Conservation (phyloP, 371 early-diverging fungal species). For the Funneliformis caledonium region DNA sequence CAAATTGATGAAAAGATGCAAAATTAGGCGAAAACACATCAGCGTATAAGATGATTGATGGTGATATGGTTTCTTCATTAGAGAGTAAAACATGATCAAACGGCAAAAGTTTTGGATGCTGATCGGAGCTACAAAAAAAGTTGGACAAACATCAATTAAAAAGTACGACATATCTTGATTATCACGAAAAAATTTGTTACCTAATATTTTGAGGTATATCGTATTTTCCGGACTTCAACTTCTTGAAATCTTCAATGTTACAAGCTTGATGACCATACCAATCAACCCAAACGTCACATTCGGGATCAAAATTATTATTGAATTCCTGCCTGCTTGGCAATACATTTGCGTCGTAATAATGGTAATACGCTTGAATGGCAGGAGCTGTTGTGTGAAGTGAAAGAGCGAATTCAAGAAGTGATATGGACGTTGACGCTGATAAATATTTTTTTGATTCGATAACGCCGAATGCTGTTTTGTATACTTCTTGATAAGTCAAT, state of each 20-base stretch:
- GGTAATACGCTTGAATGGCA: slow-evolving; percentile 78
- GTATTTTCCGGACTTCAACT: slow-evolving; percentile 42
- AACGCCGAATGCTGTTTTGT: slow-evolving; percentile 27
- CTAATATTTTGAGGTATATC: not conserved
- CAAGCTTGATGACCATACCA: slow-evolving; percentile 71
- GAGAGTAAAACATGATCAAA: slow-evolving; percentile 55
- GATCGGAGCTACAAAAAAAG: slow-evolving; percentile 42
- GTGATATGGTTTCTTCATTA: slow-evolving; percentile 41
- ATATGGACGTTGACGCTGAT: slow-evolving; percentile 40
- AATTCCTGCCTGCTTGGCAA: slow-evolving; percentile 47
- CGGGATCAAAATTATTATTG: slow-evolving; percentile 50
- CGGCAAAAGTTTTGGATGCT: slow-evolving; percentile 44
- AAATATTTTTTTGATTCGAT: slow-evolving; percentile 27
- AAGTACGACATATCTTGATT: not conserved
- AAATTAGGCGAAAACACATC: slow-evolving; percentile 54
- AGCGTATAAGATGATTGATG: slow-evolving; percentile 58
- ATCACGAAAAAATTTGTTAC: not conserved
- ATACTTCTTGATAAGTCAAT: slow-evolving; percentile 46
- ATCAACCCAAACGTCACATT: slow-evolving; percentile 76
- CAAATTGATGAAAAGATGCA: slow-evolving; percentile 48
- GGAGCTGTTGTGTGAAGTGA: slow-evolving; percentile 77
- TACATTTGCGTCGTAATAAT: slow-evolving; percentile 72
- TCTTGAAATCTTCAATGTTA: slow-evolving; percentile 50
- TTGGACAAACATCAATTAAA: not conserved
- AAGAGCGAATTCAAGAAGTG: slow-evolving; percentile 62